These are phyloP conservation scores for Mangifera indica DNA, from an alignment of 345 rosid species.

Conservation along the genomic window DNA sequence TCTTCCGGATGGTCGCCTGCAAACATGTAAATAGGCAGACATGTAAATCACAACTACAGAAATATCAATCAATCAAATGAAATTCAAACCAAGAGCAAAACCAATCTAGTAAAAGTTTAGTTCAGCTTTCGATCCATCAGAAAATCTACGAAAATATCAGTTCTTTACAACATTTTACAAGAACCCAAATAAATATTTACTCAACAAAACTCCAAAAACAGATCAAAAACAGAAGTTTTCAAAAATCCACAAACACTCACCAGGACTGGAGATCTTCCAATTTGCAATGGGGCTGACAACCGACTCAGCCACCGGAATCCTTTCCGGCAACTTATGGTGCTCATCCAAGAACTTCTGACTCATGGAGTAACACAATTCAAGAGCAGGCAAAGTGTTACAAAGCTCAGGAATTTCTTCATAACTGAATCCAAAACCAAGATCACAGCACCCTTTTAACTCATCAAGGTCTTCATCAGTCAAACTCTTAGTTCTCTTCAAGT, in stretches of 20 bases:
- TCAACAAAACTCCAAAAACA: neutral
- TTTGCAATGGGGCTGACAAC: constrained; percentile 63
- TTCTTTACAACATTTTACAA: neutral
- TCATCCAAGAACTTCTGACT: constrained; percentile 87
- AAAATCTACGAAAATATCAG: neutral
- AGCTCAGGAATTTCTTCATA: constrained; percentile 98
- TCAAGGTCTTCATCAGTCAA: constrained; percentile 91
- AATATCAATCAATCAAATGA: neutral
- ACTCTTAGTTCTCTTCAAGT: constrained; percentile 79
- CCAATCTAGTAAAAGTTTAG: neutral
- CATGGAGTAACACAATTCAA: constrained; percentile 95
- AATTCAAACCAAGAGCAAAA: neutral
- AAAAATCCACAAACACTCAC: constrained; percentile 32
- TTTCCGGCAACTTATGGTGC: constrained; percentile 53
- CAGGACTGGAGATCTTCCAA: constrained; percentile 98
- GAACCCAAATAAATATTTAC: neutral
- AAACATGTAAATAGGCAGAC: neutral
- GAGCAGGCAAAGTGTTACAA: constrained; percentile 94
- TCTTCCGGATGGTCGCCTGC: constrained; percentile 96
- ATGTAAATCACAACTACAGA: neutral
- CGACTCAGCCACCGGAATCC: constrained; percentile 37
- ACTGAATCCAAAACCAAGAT: constrained; percentile 91
- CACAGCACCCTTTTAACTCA: constrained; percentile 91
- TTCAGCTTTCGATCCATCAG: neutral
- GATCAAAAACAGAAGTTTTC: neutral